Percentiles rank a stretch among this genome's conserved stretches.
Evolutionary conservation across 345 rosid genomes (phyloP).

Genomic region (Gynandropsis gynandra): DNA sequence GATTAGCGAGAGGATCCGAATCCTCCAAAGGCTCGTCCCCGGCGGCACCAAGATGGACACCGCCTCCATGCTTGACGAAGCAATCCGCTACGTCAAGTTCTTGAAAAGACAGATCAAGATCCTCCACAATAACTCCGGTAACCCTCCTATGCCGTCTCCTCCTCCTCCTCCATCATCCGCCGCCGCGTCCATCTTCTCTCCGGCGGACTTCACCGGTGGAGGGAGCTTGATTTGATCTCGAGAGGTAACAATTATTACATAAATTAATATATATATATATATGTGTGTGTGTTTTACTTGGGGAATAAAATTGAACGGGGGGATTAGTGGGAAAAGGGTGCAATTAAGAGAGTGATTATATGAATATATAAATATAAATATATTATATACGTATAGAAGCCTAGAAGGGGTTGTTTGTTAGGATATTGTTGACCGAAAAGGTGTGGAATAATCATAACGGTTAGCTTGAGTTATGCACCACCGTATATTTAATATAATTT

Average conservation of each 20-base stretch:
- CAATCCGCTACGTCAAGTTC: constrained; percentile 88
- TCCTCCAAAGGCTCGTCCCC: constrained; percentile 83
- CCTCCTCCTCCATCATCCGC: constrained; percentile 18
- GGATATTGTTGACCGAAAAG: constrained; percentile 66
- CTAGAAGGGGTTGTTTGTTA: constrained; percentile 55
- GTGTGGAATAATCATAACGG: constrained; percentile 70
- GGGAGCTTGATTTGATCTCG: constrained; percentile 14
- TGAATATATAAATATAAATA: no score
- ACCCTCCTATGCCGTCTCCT: constrained; percentile 19
- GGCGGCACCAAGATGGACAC: constrained; percentile 97
- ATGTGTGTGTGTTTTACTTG: constrained; percentile 14
- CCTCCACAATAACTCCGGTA: constrained; percentile 25
- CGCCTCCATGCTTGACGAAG: constrained; percentile 93
- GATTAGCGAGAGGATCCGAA: constrained; percentile 87
- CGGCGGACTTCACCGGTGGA: no score
- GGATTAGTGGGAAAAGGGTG: constrained; percentile 10
- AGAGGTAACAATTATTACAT: constrained; percentile 20
- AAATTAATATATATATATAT: no score
- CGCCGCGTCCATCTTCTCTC: no score
- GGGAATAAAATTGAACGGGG: constrained; percentile 37
- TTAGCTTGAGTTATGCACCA: constrained; percentile 48
- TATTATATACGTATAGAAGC: no score
- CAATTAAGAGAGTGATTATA: constrained; percentile 22
- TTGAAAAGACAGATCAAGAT: constrained; percentile 70
- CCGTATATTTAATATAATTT: constrained; percentile 29